Evolutionary conservation across 2,329 filamentous ascomycete genomes (phyloP).

Genomic region (Scedosporium apiospermum): DNA sequence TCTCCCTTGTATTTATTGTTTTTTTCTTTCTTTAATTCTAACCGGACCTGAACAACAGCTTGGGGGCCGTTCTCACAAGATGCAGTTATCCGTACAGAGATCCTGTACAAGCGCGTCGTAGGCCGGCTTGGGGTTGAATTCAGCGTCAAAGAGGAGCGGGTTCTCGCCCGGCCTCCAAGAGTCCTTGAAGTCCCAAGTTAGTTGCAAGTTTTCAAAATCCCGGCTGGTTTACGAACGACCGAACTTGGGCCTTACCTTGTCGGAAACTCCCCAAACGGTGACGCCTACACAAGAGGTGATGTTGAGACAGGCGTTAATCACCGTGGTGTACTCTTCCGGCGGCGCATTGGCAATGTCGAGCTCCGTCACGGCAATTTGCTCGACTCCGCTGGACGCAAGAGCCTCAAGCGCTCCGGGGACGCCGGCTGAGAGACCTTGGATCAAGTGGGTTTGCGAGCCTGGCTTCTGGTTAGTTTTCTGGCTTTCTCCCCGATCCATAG

Average conservation of each 20-base stretch:
- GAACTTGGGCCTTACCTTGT: constrained; percentile 16
- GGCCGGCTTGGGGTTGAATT: constrained; percentile 40
- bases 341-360: constrained; percentile 54
- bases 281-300: constrained; percentile 54
- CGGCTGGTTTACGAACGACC: no score
- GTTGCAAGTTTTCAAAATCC: not conserved
- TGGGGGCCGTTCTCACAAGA: not conserved
- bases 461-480: no score
- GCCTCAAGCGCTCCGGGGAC: constrained; percentile 39
- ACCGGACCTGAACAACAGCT: not conserved
- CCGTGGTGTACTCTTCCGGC: constrained; percentile 45
- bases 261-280: constrained; percentile 50
- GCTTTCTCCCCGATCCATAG: not conserved
- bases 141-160: constrained; percentile 44
- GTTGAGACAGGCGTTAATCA: constrained; percentile 48
- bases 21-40: not conserved
- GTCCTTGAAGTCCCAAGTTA: constrained; percentile 22
- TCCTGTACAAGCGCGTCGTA: constrained; percentile 36
- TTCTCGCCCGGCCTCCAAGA: constrained; percentile 40
- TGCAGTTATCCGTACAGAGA: constrained; percentile 12
- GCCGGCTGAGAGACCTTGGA: constrained; percentile 20
- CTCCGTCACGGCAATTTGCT: constrained; percentile 57
- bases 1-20: not conserved
- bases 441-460: constrained; percentile 45
- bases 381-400: constrained; percentile 37